These are phyloP conservation scores for Entomortierella chlamydospora DNA, from an alignment of 192 early-diverging fungal species.

Conservation along the genomic window DNA sequence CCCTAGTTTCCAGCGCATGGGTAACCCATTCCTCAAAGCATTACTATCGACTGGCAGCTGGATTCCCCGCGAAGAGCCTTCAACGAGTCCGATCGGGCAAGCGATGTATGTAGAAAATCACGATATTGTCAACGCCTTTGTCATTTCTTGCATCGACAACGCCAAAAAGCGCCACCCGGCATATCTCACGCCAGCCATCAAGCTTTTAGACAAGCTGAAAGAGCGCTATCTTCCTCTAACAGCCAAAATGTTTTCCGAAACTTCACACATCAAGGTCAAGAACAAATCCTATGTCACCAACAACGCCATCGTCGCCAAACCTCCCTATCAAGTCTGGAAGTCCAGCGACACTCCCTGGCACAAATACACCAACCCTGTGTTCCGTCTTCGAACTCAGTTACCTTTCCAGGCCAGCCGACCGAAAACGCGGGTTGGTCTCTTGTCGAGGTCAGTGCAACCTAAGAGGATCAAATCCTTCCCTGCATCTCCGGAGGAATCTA, in stretches of 20 bases:
- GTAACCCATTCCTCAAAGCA: conserved; percentile 27
- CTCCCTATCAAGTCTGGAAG: background rate
- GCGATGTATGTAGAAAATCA: conserved; percentile 32
- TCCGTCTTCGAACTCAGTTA: conserved; percentile 31
- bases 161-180: conserved; percentile 46
- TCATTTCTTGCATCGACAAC: conserved; percentile 39
- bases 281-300: conserved; percentile 30
- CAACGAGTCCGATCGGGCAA: conserved; percentile 23
- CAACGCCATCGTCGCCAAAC: conserved; percentile 30
- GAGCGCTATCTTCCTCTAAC: conserved; percentile 18
- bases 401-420: background rate
- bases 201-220: conserved; percentile 27
- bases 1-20: background rate
- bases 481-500: too few relatives aligned
- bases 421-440: too few relatives aligned
- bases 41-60: conserved; percentile 16
- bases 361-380: conserved; percentile 16
- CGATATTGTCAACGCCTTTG: conserved; percentile 12
- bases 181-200: conserved; percentile 31
- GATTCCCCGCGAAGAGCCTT: conserved; percentile 31
- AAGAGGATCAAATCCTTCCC: too few relatives aligned
- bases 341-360: too few relatives aligned
- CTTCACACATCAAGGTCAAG: conserved; percentile 33
- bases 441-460: too few relatives aligned
- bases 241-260: conserved; percentile 31